Evolutionary conservation across 2,329 filamentous ascomycete species (phyloP).

Genomic region (Ascochyta pisi): DNA sequence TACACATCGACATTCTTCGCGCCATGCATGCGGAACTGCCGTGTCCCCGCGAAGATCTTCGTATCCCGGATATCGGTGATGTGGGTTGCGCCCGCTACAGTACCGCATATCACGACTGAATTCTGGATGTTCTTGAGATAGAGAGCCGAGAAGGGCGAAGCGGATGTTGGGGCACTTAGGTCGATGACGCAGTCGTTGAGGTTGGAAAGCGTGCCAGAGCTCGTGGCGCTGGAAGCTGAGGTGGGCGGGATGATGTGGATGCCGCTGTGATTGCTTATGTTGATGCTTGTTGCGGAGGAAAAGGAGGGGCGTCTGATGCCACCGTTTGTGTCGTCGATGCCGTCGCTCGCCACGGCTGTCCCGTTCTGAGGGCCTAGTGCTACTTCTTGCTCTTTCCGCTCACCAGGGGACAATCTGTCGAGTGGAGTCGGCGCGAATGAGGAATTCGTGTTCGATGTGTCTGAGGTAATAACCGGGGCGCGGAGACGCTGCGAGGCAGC

Average conservation of each 20-base stretch:
- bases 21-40: conserved; percentile 94
- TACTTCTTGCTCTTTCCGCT: conserved; percentile 41
- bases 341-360: not conserved
- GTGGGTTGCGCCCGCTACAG: conserved; percentile 80
- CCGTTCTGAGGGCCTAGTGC: not conserved
- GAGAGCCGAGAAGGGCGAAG: conserved; percentile 69
- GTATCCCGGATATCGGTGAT: conserved; percentile 77
- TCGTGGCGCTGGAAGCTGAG: conserved; percentile 72
- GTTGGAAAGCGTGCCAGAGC: conserved; percentile 75
- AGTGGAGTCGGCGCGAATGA: conserved; percentile 52
- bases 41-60: conserved; percentile 73
- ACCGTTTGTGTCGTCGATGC: conserved; percentile 12
- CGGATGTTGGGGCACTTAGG: conserved; percentile 69
- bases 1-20: conserved; percentile 84
- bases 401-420: conserved; percentile 42
- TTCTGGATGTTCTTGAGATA: conserved; percentile 70
- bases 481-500: conserved; percentile 56
- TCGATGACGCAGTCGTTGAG: conserved; percentile 78
- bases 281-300: conserved; percentile 63
- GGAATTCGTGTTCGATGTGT: conserved; percentile 48
- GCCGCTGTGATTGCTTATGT: conserved; percentile 70
- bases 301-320: conserved; percentile 59
- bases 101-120: conserved; percentile 56
- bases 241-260: conserved; percentile 79
- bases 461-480: conserved; percentile 50